These are phyloP conservation scores for Cyberlindnera meyerae DNA, from an alignment of 805 yeast genomes.

Conservation along the genomic window DNA sequence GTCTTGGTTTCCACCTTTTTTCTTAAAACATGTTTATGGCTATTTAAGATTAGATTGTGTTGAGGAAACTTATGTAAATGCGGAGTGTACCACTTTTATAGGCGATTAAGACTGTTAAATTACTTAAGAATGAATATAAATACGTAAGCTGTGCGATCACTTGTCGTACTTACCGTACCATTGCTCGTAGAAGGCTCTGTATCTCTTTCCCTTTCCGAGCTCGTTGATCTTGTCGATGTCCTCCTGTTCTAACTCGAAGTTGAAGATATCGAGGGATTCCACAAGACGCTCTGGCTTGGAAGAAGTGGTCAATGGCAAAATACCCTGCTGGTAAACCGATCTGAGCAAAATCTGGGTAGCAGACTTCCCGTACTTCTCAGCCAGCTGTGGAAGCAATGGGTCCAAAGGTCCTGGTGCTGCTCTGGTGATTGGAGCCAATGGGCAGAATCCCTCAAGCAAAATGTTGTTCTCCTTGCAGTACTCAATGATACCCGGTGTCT, in stretches of 20 bases:
- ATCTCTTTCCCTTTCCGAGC: slow-evolving; percentile 31
- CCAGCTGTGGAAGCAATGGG: slow-evolving; percentile 35
- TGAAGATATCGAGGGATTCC: slow-evolving; percentile 49
- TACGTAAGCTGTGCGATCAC: neutral
- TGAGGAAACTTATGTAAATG: too few relatives aligned
- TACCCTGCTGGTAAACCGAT: slow-evolving; percentile 58
- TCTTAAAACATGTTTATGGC: too few relatives aligned
- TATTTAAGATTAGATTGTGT: too few relatives aligned
- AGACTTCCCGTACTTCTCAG: slow-evolving; percentile 48
- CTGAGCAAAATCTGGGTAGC: slow-evolving; percentile 56
- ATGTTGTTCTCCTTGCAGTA: slow-evolving; percentile 44
- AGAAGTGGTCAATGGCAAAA: slow-evolving; percentile 65
- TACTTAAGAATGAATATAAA: neutral
- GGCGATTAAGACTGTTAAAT: too few relatives aligned
- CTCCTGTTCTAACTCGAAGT: slow-evolving; percentile 43
- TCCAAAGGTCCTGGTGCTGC: slow-evolving; percentile 37
- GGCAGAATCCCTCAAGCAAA: slow-evolving; percentile 55
- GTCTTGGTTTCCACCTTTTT: too few relatives aligned
- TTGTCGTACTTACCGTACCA: slow-evolving; percentile 8
- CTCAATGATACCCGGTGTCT: slow-evolving; percentile 50
- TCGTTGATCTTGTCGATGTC: slow-evolving; percentile 40
- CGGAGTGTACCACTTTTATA: too few relatives aligned
- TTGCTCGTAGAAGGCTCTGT: slow-evolving; percentile 16
- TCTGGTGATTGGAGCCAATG: slow-evolving; percentile 38
- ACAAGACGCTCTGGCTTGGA: slow-evolving; percentile 45